These are phyloP conservation scores for Aspergillus ochraceus DNA, from an alignment of 2,329 filamentous ascomycete species.

Conservation along the genomic window DNA sequence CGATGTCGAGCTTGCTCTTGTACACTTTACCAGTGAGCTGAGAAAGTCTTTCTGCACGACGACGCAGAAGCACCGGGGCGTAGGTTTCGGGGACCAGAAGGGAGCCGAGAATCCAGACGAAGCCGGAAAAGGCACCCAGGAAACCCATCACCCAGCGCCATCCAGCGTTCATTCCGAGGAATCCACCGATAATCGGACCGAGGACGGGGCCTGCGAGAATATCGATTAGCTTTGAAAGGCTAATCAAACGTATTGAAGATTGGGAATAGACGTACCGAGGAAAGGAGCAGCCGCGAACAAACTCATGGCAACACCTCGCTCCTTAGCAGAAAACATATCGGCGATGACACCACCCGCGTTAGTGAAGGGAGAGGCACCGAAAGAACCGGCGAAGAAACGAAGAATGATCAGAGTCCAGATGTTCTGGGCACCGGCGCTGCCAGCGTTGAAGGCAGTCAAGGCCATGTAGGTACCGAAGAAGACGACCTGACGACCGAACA, in stretches of 20 bases:
- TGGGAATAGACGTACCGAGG: constrained; percentile 43
- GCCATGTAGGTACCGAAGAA: constrained; percentile 35
- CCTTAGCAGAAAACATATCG: constrained; percentile 57
- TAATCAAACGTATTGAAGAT: not conserved
- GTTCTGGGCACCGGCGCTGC: constrained; percentile 56
- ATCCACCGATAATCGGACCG: constrained; percentile 68
- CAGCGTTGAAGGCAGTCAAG: constrained; percentile 63
- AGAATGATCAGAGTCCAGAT: constrained; percentile 64
- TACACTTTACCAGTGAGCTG: constrained; percentile 54
- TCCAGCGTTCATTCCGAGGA: constrained; percentile 62
- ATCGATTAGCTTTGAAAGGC: not conserved
- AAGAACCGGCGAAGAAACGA: constrained; percentile 65
- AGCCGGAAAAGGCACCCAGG: constrained; percentile 62
- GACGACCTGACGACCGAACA: constrained; percentile 39
- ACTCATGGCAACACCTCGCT: constrained; percentile 60
- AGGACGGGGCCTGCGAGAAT: constrained; percentile 50
- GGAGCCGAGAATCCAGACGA: constrained; percentile 50
- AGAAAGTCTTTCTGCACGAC: constrained; percentile 49
- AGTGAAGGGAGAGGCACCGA: constrained; percentile 62
- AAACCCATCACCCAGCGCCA: constrained; percentile 71
- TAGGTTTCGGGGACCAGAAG: constrained; percentile 43
- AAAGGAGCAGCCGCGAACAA: constrained; percentile 68
- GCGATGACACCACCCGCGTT: constrained; percentile 64
- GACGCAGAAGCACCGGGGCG: constrained; percentile 52
- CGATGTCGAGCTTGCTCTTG: constrained; percentile 39